Evolutionary conservation across 2,329 filamentous ascomycete genomes (phyloP).

Genomic region (Aspergillus alliaceus): DNA sequence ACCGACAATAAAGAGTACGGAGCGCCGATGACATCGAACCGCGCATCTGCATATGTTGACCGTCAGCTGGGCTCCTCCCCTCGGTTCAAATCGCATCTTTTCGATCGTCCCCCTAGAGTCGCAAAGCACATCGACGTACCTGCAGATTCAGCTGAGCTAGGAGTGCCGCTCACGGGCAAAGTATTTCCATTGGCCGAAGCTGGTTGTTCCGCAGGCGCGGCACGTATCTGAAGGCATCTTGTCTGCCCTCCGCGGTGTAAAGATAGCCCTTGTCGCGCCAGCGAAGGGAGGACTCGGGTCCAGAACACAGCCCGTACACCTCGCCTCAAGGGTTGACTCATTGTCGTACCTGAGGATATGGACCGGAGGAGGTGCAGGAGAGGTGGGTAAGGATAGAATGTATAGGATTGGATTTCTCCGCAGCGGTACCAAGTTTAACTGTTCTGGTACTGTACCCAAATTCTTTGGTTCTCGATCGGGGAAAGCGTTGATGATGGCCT

Average conservation of each 20-base stretch:
- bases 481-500: slow-evolving; percentile 13
- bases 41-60: slow-evolving; percentile 65
- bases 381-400: slow-evolving; percentile 3
- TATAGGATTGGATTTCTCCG: slow-evolving; percentile 5
- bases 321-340: slow-evolving; percentile 38
- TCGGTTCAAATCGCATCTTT: not conserved
- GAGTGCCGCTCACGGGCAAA: slow-evolving; percentile 37
- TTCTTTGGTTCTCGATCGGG: slow-evolving; percentile 22
- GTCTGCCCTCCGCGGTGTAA: slow-evolving; percentile 26
- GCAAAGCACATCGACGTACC: slow-evolving; percentile 29
- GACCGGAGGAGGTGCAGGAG: slow-evolving; percentile 5
- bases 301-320: slow-evolving; percentile 35
- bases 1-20: slow-evolving; percentile 94
- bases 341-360: slow-evolving; percentile 25
- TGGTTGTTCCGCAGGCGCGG: slow-evolving; percentile 41
- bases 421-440: slow-evolving; percentile 11
- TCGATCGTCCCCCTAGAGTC: not conserved
- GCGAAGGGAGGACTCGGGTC: slow-evolving; percentile 30
- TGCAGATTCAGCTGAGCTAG: slow-evolving; percentile 41
- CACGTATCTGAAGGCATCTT: slow-evolving; percentile 46
- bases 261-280: slow-evolving; percentile 19
- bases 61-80: slow-evolving; percentile 14
- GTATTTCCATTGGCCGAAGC: slow-evolving; percentile 37
- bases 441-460: not conserved
- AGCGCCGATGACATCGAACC: slow-evolving; percentile 88